Percentiles rank a stretch among this genome's conserved stretches.
These are phyloP conservation scores for Glycine soja DNA, from an alignment of 306 rosid species.

Conservation along the genomic window DNA sequence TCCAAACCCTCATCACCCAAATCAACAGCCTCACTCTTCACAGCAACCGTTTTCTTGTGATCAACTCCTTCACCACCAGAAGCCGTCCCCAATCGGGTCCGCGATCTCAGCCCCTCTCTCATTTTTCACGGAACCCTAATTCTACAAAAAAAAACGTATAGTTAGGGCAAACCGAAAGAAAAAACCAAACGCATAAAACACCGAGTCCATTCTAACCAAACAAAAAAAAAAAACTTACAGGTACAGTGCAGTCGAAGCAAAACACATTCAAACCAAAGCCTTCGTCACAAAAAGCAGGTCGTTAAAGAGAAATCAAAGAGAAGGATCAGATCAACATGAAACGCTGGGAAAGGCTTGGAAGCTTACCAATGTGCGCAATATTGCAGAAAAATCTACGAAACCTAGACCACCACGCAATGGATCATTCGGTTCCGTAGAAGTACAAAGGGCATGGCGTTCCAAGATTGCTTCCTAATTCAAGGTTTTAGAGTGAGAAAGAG, in stretches of 20 bases:
- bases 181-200: conserved; percentile 35
- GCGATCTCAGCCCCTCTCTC: conserved; percentile 83
- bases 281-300: conserved; percentile 2
- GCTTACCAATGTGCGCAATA: conserved; percentile 68
- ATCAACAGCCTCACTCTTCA: conserved; percentile 38
- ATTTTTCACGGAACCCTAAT: conserved; percentile 57
- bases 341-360: conserved; percentile 1
- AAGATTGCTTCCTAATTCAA: conserved; percentile 36
- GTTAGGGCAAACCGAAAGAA: conserved; percentile 38
- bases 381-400: conserved; percentile 35
- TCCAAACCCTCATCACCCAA: conserved; percentile 47
- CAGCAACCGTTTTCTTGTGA: conserved; percentile 38
- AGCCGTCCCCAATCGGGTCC: conserved; percentile 46
- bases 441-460: conserved; percentile 41
- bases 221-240: conserved; percentile 6
- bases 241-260: conserved; percentile 16
- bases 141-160: conserved; percentile 49
- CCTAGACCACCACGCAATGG: conserved; percentile 35
- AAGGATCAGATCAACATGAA: conserved; percentile 57
- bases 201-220: conserved; percentile 26
- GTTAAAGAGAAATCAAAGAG: conserved; percentile 4
- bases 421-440: conserved; percentile 20
- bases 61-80: conserved; percentile 35
- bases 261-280: background rate
- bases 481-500: conserved; percentile 52